Evolutionary conservation across 2,329 filamentous ascomycete genomes (phyloP).

Genomic region (Zymoseptoria tritici): DNA sequence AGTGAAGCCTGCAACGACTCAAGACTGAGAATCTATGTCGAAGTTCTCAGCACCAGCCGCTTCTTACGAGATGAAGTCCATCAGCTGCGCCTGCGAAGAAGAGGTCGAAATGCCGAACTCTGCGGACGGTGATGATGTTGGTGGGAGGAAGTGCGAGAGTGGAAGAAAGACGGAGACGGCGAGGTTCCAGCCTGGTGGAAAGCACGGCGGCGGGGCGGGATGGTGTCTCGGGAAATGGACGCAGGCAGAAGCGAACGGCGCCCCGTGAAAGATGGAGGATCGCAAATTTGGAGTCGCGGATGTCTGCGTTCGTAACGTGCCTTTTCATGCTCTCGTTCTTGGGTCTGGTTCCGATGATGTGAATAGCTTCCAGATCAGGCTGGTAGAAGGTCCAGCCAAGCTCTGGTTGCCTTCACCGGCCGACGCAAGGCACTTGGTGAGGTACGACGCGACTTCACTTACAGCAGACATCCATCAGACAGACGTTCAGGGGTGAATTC

Average conservation of each 20-base stretch:
- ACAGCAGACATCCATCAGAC: neutral
- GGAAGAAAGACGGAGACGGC: neutral
- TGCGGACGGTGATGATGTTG: neutral
- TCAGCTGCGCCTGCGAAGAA: neutral
- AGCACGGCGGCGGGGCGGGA: neutral
- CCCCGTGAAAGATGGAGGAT: neutral
- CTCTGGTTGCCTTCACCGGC: neutral
- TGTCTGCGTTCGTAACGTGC: neutral
- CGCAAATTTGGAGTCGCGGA: neutral
- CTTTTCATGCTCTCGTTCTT: neutral
- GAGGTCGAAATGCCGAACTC: no score
- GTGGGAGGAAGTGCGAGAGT: neutral
- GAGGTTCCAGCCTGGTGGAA: neutral
- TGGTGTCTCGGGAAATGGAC: neutral
- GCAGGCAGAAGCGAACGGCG: neutral
- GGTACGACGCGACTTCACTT: neutral
- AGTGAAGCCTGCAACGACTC: neutral
- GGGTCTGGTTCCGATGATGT: neutral
- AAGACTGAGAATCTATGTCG: neutral
- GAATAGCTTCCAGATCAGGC: neutral
- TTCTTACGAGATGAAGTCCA: neutral
- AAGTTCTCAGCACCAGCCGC: neutral
- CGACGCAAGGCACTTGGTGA: neutral
- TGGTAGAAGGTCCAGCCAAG: neutral
- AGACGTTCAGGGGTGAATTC: neutral